These are phyloP conservation scores for Fusarium ramigenum DNA, from an alignment of 2,329 filamentous ascomycete species.

Conservation along the genomic window DNA sequence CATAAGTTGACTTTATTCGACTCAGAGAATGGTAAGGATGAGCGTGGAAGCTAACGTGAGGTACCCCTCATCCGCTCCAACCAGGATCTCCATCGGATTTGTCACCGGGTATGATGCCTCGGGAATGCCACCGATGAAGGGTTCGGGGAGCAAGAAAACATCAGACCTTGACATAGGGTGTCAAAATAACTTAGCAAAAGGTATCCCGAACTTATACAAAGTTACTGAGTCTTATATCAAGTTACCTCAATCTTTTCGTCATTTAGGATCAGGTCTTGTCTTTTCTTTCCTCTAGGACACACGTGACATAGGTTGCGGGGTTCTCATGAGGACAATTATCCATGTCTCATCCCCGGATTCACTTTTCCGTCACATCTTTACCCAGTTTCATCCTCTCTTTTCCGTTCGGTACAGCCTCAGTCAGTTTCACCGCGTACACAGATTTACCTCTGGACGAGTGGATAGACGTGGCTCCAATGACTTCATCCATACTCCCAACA, in stretches of 20 bases:
- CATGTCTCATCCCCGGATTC: slow-evolving; percentile 6
- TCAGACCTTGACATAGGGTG: background rate
- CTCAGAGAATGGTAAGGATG: background rate
- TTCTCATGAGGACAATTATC: background rate
- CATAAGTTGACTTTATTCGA: background rate
- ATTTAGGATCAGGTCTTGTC: background rate
- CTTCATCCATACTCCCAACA: slow-evolving; percentile 14
- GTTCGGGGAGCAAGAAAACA: background rate
- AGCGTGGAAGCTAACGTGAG: background rate
- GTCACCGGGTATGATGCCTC: background rate
- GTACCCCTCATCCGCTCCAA: slow-evolving; percentile 14
- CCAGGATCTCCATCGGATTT: background rate
- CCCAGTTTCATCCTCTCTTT: slow-evolving; percentile 2
- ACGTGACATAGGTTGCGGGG: slow-evolving; percentile 21
- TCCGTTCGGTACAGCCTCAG: slow-evolving; percentile 4
- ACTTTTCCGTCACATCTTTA: slow-evolving; percentile 12
- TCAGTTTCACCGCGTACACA: background rate
- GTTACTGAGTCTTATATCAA: no score
- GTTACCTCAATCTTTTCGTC: background rate
- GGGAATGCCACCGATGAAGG: background rate
- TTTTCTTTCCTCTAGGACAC: background rate
- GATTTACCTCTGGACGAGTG: background rate
- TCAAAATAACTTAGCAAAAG: background rate
- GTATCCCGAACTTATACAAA: no score
- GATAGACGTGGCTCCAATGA: slow-evolving; percentile 10